Percentiles rank a stretch among this genome's conserved stretches.
phyloP scores from a whole-genome alignment of 805 yeast species.

The Pichia paraexigua region DNA sequence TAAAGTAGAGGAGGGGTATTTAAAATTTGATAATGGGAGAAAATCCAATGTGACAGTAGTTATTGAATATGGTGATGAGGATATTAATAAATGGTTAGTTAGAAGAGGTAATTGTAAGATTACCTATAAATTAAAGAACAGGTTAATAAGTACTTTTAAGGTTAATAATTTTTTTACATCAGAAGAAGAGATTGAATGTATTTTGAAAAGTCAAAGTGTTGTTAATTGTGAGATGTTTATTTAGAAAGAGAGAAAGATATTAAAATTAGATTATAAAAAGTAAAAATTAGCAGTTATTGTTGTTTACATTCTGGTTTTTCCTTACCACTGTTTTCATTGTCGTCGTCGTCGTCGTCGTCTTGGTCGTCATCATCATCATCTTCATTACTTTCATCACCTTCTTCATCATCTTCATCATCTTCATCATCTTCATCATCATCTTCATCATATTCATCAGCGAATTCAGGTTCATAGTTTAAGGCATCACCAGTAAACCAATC shows the following conservation, averaged over 20 bases:
- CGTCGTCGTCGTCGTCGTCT: constrained; percentile 26
- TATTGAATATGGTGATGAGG: not conserved
- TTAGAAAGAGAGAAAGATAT: not conserved
- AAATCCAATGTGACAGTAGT: not conserved
- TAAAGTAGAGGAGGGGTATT: not conserved
- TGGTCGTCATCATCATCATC: constrained; percentile 54
- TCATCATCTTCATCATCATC: constrained; percentile 56
- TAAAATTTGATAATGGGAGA: not conserved
- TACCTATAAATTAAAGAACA: not conserved
- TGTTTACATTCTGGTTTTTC: constrained; percentile 77
- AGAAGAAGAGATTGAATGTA: not conserved
- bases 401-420: constrained; percentile 54
- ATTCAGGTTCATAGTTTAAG: constrained; percentile 64
- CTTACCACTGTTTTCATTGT: constrained; percentile 34
- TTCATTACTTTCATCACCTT: constrained; percentile 52
- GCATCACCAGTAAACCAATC: constrained; percentile 99
- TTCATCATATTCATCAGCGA: constrained; percentile 48
- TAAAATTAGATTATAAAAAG: not conserved
- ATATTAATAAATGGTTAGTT: not conserved
- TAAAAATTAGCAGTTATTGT: constrained; percentile 29
- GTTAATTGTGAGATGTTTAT: not conserved
- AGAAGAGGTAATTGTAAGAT: not conserved
- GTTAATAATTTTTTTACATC: not conserved
- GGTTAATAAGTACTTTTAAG: not conserved
- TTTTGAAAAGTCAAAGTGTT: not conserved